phyloP scores from a whole-genome alignment of 768 basidiomycete species.

The Chlorophyllum brunneum region DNA sequence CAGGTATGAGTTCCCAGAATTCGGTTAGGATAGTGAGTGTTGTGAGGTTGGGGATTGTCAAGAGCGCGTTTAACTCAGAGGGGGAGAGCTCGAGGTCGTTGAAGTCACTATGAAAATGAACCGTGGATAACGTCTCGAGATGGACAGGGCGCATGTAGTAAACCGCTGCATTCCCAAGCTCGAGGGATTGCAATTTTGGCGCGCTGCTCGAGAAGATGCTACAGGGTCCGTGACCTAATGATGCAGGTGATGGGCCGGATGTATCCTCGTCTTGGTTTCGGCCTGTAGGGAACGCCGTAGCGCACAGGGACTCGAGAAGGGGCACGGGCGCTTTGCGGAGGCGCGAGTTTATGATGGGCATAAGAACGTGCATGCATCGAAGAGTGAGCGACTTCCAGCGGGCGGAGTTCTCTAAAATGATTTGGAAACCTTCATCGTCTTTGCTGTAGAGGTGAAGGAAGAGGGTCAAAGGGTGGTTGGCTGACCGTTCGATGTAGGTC shows the following conservation, averaged over 20 bases:
- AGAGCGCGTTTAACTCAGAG: conserved; percentile 2
- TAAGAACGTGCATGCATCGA: conserved; percentile 4
- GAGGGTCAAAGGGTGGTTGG: conserved; percentile 2
- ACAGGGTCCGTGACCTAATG: conserved; percentile 1
- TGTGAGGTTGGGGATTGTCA: conserved; percentile 9
- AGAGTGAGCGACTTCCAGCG: conserved; percentile 9
- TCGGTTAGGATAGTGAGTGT: conserved; percentile 12
- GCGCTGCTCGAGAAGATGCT: conserved; percentile 8
- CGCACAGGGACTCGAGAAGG: conserved; percentile 5
- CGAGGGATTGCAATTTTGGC: not conserved
- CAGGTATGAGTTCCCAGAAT: conserved; percentile 13
- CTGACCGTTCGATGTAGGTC: conserved; percentile 11
- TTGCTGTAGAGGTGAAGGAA: not conserved
- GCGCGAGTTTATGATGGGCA: conserved; percentile 5
- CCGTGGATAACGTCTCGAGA: conserved; percentile 3
- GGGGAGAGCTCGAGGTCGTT: conserved; percentile 11
- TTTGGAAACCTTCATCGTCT: conserved; percentile 12
- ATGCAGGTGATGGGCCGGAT: conserved; percentile 10
- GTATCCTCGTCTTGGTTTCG: conserved; percentile 8
- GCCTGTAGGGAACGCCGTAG: conserved; percentile 5
- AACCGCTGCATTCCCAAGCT: conserved; percentile 7
- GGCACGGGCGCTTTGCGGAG: conserved; percentile 9
- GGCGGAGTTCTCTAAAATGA: conserved; percentile 6
- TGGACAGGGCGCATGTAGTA: conserved; percentile 13
- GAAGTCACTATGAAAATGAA: conserved; percentile 11